Evolutionary conservation across 2,329 filamentous ascomycete species (phyloP), one percentile per base, ranked within the genome.

Genomic region (Cytospora mali): DNA sequence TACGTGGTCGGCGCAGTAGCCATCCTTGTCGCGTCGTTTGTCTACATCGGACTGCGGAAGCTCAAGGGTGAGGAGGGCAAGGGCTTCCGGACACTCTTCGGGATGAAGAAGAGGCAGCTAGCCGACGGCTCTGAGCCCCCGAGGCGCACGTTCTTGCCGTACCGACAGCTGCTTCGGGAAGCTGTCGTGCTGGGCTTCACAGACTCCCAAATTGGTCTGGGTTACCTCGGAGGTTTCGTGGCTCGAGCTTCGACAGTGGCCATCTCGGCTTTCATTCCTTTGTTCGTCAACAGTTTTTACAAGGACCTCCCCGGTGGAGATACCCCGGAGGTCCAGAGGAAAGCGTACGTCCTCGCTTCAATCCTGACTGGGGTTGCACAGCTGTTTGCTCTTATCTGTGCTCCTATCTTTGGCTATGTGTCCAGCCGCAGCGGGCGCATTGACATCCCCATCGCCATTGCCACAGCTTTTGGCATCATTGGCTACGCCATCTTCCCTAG

Each of bases 161-260:
- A 86, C 69, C 80, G 81, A 64, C 77, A 84, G 66, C 82, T 90
- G 59, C 77, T 92, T 57, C 77, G 83, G 66, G 79, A 87, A 66
- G 83, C 90, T 39, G 73, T 93, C 69, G 69, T 86, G 7, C 82
- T 96, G 13, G 93, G 90, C 16, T 86, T 92, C 69, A 86, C 80
- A 10, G 91, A 96, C 72, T 82, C 87, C 11, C 85, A 90, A 68
- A 96, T 99, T 66, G 88, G 87, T 21, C 82, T 98, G 0, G 94
- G 91, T 29, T 99, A 98, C 71, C 79, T 98, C 0, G 95, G 94
- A 66, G 95, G 95, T 1, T 97, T 98, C 70, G 94, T 99, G 2
- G 94, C 93, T 11, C 88, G 95, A 61, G 93, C 95, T 9, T 97
- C 93, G 0, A 97, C 93, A 0, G 95, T 99, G 6, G 94, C 91